phyloP scores from a whole-genome alignment of 805 yeast genomes.

The Myxozyma neglecta region DNA sequence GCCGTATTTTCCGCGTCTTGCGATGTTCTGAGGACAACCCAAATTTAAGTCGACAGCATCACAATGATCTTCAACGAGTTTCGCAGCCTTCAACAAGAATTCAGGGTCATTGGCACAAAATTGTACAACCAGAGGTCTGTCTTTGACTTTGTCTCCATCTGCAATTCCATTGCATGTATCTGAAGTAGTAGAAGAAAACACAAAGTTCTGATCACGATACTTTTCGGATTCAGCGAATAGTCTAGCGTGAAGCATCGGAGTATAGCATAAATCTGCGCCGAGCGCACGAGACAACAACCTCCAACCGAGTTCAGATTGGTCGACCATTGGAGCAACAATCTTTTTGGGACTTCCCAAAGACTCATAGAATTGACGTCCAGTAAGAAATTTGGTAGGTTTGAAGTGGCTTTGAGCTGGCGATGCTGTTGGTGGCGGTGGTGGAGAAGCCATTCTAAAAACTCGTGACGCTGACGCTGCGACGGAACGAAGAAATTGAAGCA shows the following conservation, averaged over 20 bases:
- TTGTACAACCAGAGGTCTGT: slow-evolving; percentile 88
- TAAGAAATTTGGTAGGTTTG: slow-evolving; percentile 20
- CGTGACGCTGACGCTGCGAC: background rate
- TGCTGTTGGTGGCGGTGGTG: background rate
- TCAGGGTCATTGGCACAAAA: slow-evolving; percentile 97
- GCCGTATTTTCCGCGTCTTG: slow-evolving; percentile 91
- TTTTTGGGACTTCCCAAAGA: slow-evolving; percentile 72
- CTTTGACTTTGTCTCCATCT: slow-evolving; percentile 70
- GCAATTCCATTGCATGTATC: slow-evolving; percentile 36
- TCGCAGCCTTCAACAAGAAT: slow-evolving; percentile 75
- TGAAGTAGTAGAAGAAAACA: slow-evolving; percentile 39
- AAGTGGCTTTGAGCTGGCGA: slow-evolving; percentile 28
- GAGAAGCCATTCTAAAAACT: background rate
- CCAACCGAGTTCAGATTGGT: slow-evolving; percentile 96
- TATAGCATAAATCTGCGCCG: slow-evolving; percentile 92
- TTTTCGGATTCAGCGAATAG: slow-evolving; percentile 81
- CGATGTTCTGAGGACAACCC: slow-evolving; percentile 99
- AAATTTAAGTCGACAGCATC: slow-evolving; percentile 95
- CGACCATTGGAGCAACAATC: slow-evolving; percentile 98
- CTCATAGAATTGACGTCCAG: slow-evolving; percentile 71
- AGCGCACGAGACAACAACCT: slow-evolving; percentile 77
- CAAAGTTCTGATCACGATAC: slow-evolving; percentile 66
- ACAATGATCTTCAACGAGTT: slow-evolving; percentile 73
- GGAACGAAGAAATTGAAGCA: background rate
- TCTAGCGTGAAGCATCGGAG: slow-evolving; percentile 96